These are phyloP conservation scores for Rhynchosporium graminicola DNA, from an alignment of 2,329 filamentous ascomycete species.

Conservation along the genomic window DNA sequence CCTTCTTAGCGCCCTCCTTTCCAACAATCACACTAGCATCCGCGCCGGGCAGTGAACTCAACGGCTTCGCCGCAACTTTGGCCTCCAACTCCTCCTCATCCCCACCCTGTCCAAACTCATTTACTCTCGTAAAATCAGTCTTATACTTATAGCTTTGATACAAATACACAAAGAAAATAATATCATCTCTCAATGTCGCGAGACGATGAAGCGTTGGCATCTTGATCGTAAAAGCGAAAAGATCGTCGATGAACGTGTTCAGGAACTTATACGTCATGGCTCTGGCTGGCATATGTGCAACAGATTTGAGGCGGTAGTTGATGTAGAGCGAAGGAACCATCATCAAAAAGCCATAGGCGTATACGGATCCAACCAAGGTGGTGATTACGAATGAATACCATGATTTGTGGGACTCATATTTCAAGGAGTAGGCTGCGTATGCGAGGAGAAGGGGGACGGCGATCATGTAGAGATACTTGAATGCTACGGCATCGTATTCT, in stretches of 20 bases:
- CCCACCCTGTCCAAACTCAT: constrained; percentile 98
- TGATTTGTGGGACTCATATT: constrained; percentile 94
- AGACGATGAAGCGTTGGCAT: constrained; percentile 94
- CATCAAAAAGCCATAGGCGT: constrained; percentile 98
- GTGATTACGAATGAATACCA: constrained; percentile 98
- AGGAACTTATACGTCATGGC: constrained; percentile 98
- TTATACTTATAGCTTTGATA: constrained; percentile 95
- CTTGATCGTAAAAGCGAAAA: constrained; percentile 99
- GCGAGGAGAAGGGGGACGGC: constrained; percentile 86
- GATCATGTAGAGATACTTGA: constrained; percentile 92
- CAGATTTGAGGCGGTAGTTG: constrained; percentile 95
- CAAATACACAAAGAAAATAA: constrained; percentile 97
- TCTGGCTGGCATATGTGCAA: constrained; percentile 95
- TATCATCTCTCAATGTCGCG: constrained; percentile 88
- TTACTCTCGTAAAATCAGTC: constrained; percentile 87
- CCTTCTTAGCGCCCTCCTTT: constrained; percentile 41
- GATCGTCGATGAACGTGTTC: constrained; percentile 98
- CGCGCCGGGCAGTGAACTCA: constrained; percentile 26
- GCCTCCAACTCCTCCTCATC: constrained; percentile 72
- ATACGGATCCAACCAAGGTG: constrained; percentile 92
- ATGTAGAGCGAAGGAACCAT: constrained; percentile 98
- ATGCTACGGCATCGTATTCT: constrained; percentile 96
- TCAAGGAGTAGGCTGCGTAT: constrained; percentile 86
- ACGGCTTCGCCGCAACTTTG: constrained; percentile 46
- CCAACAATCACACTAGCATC: constrained; percentile 29